Base-by-base conservation (phyloP, 805 yeast species). In the Suhomyces vadensis region DNA sequence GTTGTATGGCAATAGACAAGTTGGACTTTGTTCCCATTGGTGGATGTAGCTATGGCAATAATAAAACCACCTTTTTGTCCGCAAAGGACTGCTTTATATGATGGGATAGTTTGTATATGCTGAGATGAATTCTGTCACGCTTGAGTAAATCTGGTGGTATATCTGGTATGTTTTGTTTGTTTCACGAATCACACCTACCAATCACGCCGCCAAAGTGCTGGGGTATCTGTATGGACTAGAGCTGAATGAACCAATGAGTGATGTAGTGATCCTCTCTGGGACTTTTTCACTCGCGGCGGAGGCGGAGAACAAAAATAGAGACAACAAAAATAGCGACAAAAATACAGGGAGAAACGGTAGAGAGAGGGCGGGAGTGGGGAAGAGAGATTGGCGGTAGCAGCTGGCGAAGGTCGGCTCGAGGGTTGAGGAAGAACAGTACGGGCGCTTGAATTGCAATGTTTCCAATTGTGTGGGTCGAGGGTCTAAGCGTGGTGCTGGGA, bases 1-100 rank as follows among this genome's bases (percentile, higher is more conserved):
- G 65, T 46, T 71, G 67, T 29, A 72, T 72, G 45, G 76, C 77
- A 46, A 72, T 54, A 31, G 76, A 71, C 31, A 72, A 55, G 50
- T 72, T 72, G 9, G 75, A 71, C 51, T 63, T 69, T 44, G 41
- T 38, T 11, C 41, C 41, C 41, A 38, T 38, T 33, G 20, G 31
- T 11, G n/a, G 6, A 10, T 22, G n/a, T n/a, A n/a, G n/a, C n/a
- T n/a, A n/a, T n/a, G n/a, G n/a, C n/a, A n/a, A n/a, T n/a, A n/a
- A n/a, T n/a, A n/a, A n/a, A n/a, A n/a, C n/a, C n/a, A n/a, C n/a
- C n/a, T n/a, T n/a, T n/a, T n/a, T n/a, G n/a, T n/a, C n/a, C n/a
- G n/a, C n/a, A n/a, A n/a, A n/a, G n/a, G n/a, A n/a, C n/a, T n/a
- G n/a, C n/a, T n/a, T 25, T 13, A 25, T 4, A 29, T 16, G 16